Percentiles rank a stretch among this genome's conserved stretches.
Conservation (phyloP, 1,139 yeast genomes). For the Zygoascus sp. region DNA sequence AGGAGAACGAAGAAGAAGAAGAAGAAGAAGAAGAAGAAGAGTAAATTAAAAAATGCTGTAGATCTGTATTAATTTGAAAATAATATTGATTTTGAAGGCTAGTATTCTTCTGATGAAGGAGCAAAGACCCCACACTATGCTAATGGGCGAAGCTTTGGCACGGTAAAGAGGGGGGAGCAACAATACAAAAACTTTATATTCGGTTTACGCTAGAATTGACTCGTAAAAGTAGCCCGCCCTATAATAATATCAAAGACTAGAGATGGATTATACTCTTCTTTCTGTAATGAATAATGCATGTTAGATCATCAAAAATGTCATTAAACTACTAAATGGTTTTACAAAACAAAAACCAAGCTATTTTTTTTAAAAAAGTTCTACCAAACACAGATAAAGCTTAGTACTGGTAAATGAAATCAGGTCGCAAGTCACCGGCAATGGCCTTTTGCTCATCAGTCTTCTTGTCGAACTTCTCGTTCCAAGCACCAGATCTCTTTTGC, state of each 20-base stretch:
- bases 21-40: constrained; percentile 14
- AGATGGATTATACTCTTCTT: too few species aligned
- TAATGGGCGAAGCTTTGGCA: too few species aligned
- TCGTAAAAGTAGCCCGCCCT: too few species aligned
- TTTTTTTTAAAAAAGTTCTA: neutral
- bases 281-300: too few species aligned
- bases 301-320: too few species aligned
- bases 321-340: too few species aligned
- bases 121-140: too few species aligned
- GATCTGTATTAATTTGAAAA: neutral
- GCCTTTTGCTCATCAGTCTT: constrained; percentile 43
- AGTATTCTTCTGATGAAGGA: too few species aligned
- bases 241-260: too few species aligned
- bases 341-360: neutral
- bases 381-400: neutral
- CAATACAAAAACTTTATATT: too few species aligned
- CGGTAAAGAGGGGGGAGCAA: too few species aligned
- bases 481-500: constrained; percentile 34
- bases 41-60: constrained; percentile 31
- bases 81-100: neutral
- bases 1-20: constrained; percentile 12
- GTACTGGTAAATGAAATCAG: constrained; percentile 37
- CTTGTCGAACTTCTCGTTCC: constrained; percentile 41
- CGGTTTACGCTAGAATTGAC: too few species aligned
- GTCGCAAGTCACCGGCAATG: constrained; percentile 62